Evolutionary conservation across 805 yeast genomes (phyloP).

Genomic region (Candida coleopterorum): DNA sequence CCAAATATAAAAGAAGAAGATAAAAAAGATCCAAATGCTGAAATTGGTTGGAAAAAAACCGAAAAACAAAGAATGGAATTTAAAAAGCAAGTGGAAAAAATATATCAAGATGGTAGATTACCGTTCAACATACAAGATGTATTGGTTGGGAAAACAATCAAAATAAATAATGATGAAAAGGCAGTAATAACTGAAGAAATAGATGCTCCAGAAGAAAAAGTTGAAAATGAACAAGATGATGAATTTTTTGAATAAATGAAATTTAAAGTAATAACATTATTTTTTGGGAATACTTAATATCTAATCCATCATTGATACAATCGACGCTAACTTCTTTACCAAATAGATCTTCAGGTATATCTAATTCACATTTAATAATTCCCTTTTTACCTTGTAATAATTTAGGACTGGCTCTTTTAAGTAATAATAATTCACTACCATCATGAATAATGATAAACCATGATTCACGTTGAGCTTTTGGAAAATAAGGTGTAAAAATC

Average conservation of each 20-base stretch:
- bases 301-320: constrained; percentile 64
- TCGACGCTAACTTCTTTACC: constrained; percentile 45
- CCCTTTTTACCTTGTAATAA: constrained; percentile 33
- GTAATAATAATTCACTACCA: constrained; percentile 50
- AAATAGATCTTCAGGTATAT: constrained; percentile 44
- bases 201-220: constrained; percentile 40
- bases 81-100: constrained; percentile 44
- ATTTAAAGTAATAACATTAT: constrained; percentile 7
- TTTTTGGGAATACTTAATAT: constrained; percentile 38
- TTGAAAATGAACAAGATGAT: constrained; percentile 30
- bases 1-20: constrained; percentile 39
- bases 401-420: constrained; percentile 80
- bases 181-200: constrained; percentile 24
- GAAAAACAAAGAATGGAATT: constrained; percentile 42
- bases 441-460: constrained; percentile 74
- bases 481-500: constrained; percentile 74
- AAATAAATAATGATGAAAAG: constrained; percentile 17
- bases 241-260: constrained; percentile 37
- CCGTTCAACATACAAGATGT: constrained; percentile 49
- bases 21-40: constrained; percentile 29
- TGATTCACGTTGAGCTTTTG: constrained; percentile 86
- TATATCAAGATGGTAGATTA: constrained; percentile 49
- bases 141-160: constrained; percentile 33
- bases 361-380: constrained; percentile 39
- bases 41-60: constrained; percentile 38